Evolutionary conservation across 495 filamentous ascomycete genomes (phyloP).

Genomic region (Daldinia concentrica): DNA sequence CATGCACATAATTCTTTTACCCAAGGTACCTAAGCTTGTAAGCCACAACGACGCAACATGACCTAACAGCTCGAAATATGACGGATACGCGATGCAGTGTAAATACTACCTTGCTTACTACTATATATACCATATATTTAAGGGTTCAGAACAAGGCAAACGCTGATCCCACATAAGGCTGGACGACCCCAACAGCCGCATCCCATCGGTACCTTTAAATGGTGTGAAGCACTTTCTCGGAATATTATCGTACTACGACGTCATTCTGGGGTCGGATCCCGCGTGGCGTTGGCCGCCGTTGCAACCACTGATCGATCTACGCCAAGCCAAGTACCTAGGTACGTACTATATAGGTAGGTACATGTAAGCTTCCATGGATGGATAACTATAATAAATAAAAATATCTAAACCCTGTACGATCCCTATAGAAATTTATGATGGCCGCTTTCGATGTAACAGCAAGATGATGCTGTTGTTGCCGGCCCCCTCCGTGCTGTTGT

Average conservation of each 20-base stretch:
- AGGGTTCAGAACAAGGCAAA: slow-evolving; percentile 29
- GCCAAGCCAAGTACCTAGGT: slow-evolving; percentile 2
- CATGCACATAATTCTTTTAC: no score
- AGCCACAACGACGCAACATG: background rate
- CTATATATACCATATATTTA: no score
- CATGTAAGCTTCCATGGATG: no score
- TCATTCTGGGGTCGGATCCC: slow-evolving; percentile 32
- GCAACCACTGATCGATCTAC: slow-evolving; percentile 35
- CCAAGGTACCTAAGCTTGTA: no score
- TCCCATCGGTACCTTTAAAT: slow-evolving; percentile 1
- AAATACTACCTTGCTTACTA: slow-evolving; percentile 2
- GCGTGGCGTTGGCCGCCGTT: slow-evolving; percentile 24
- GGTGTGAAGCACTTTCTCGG: slow-evolving; percentile 31
- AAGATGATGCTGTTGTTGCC: slow-evolving; percentile 7
- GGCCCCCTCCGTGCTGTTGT: background rate
- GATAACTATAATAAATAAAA: background rate
- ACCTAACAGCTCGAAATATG: background rate
- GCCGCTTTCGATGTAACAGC: background rate
- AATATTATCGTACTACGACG: slow-evolving; percentile 34
- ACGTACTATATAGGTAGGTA: background rate
- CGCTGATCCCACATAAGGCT: slow-evolving; percentile 39
- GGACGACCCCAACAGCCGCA: slow-evolving; percentile 24
- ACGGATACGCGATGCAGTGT: slow-evolving; percentile 3
- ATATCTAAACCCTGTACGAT: slow-evolving; percentile 5
- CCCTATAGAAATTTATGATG: background rate